Evolutionary conservation across 139 green algal species (phyloP), one percentile per base, ranked within the genome.

Genomic region (Chlorella sp.): DNA sequence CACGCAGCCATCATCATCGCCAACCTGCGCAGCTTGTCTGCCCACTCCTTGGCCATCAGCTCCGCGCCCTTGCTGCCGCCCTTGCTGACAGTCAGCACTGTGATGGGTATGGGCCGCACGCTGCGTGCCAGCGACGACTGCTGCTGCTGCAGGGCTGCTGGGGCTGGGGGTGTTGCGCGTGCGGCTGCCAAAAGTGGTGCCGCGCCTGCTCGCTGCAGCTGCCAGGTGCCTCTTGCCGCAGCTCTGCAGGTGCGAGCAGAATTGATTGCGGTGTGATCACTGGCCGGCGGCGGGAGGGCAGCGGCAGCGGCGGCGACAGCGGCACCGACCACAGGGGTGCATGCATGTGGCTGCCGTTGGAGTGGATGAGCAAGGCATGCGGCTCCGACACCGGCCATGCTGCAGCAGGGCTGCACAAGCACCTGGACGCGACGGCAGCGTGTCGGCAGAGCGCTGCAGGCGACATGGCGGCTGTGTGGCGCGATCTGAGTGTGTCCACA

Each of bases 71-170:
- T 88, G 69, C 86, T 91, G 71, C 80, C 87, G 26, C 83, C 85
- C 63, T 95, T 95, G 41, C 69, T 55, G 0, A 94, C 88, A 0
- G 84, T 93, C 44, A 95, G 75, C 0, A 95, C 12, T 65, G 78
- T 88, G 30, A 94, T 87, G 3, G 90, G 90, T 18, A 95, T 90
- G 18, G 91, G 82, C 13, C 87, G 86, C 20, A 95, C 88, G 3
- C 86, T 87, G 34, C 87, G 78, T 7, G 86, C 89, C 23, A 92
- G 70, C 9, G 60, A 82, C n/a, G 69, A 55, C 70, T 78, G 70
- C 70, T 78, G 70, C 39, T 25, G 39, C 39, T 21, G 26, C 23
- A 16, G 70, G 25, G 55, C 32, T 51, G 67, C 34, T 60, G 51
- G 51, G 51, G 51, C 51, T 15, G 47, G 32, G 16, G 38, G 32